A percentile compares a stretch with the other conserved stretches of the same genome.
phyloP scores from a whole-genome alignment of 2,329 filamentous ascomycete genomes.

The Chaetomiaceae sp. region DNA sequence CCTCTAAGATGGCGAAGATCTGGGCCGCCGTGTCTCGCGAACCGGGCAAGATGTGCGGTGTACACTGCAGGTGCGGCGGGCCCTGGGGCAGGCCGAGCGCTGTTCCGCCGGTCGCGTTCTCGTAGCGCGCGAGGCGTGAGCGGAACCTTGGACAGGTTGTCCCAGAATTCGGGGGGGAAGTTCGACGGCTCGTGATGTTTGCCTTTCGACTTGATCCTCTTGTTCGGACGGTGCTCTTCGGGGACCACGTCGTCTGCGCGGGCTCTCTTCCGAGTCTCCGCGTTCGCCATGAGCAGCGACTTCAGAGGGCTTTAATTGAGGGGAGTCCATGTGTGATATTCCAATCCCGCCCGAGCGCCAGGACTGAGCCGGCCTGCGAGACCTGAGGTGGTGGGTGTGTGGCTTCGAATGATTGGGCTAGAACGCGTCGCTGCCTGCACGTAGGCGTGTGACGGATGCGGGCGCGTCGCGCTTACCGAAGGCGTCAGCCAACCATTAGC shows the following conservation, averaged over 20 bases:
- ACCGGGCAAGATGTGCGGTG: constrained; percentile 21
- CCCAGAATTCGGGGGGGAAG: constrained; percentile 15
- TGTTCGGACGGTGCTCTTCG: constrained; percentile 1
- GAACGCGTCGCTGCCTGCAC: no score
- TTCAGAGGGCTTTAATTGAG: no score
- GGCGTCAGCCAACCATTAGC: no score
- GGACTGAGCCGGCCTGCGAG: no score
- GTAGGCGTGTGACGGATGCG: no score
- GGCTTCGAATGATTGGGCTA: no score
- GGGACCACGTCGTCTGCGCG: constrained; percentile 9
- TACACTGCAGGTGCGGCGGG: constrained; percentile 14
- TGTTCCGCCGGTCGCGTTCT: constrained; percentile 23
- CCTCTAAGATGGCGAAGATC: constrained; percentile 34
- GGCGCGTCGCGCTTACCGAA: no score
- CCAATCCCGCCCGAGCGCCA: no score
- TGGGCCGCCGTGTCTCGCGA: constrained; percentile 33
- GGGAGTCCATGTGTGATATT: no score
- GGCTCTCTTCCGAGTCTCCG: constrained; percentile 17
- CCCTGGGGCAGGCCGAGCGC: constrained; percentile 6
- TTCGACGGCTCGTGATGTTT: not conserved
- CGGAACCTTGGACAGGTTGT: constrained; percentile 17
- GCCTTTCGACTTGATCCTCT: constrained; percentile 7
- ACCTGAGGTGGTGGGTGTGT: no score
- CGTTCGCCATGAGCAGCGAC: no score
- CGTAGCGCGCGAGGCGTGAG: constrained; percentile 18